These are phyloP conservation scores for Microsporum audouinii DNA, from an alignment of 2,329 filamentous ascomycete genomes.

Conservation along the genomic window DNA sequence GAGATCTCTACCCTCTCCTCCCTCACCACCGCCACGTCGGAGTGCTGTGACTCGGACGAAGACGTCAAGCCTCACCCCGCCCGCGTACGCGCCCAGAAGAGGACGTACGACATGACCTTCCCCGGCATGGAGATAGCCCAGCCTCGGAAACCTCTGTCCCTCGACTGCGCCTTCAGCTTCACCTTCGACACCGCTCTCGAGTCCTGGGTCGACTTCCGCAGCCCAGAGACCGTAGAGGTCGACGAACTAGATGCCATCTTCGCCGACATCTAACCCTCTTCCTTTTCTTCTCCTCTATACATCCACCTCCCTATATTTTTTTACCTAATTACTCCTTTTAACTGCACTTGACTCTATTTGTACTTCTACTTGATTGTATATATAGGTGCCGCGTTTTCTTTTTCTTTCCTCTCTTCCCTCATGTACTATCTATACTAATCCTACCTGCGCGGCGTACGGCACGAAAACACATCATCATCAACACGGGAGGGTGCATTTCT, in stretches of 20 bases:
- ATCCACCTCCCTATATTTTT: neutral
- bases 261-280: conserved; percentile 50
- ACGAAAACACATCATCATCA: neutral
- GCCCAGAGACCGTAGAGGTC: conserved; percentile 79
- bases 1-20: conserved; percentile 31
- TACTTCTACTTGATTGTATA: neutral
- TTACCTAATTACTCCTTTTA: neutral
- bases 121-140: neutral
- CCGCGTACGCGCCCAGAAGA: neutral
- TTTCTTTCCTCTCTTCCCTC: neutral
- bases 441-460: conserved; percentile 1
- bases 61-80: neutral
- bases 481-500: neutral
- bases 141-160: neutral
- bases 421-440: neutral
- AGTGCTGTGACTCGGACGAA: conserved; percentile 20
- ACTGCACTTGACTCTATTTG: neutral
- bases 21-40: conserved; percentile 29
- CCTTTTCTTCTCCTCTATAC: neutral
- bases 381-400: neutral
- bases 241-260: conserved; percentile 87
- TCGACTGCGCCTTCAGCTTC: conserved; percentile 23
- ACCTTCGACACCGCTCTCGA: conserved; percentile 33
- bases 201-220: conserved; percentile 52
- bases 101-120: conserved; percentile 25